Evolutionary conservation across 108 stramenopile genomes (phyloP).

Genomic region (Chaetoceros muelleri): DNA sequence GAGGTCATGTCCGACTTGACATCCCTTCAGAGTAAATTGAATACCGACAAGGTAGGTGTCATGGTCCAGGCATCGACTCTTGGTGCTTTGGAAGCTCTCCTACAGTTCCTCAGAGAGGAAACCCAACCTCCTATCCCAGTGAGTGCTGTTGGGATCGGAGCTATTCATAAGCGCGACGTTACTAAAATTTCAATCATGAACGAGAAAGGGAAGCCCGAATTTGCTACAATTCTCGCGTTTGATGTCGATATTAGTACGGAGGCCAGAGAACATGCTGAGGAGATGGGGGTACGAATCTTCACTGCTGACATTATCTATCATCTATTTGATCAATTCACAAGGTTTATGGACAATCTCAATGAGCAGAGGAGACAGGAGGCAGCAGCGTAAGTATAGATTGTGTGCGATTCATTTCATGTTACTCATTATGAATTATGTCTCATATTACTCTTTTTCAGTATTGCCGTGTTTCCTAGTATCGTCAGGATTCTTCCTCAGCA

Average conservation of each 20-base stretch:
- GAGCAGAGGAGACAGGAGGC: constrained; percentile 79
- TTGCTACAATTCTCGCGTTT: constrained; percentile 94
- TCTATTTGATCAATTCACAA: constrained; percentile 94
- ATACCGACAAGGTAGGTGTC: constrained; percentile 91
- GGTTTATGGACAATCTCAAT: constrained; percentile 80
- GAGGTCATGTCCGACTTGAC: constrained; percentile 95
- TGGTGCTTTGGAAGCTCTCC: constrained; percentile 96
- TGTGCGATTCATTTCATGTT: neutral
- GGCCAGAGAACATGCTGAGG: constrained; percentile 86
- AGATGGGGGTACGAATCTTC: constrained; percentile 91
- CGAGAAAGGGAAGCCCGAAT: constrained; percentile 92
- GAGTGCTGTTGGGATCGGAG: constrained; percentile 91
- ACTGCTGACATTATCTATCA: constrained; percentile 99
- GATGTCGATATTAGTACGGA: constrained; percentile 93
- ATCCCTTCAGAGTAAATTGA: constrained; percentile 70
- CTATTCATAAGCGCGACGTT: constrained; percentile 96
- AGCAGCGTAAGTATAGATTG: constrained; percentile 15
- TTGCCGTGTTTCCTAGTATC: constrained; percentile 86
- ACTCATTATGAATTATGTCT: neutral
- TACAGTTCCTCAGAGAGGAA: constrained; percentile 95
- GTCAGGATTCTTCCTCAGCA: constrained; percentile 92
- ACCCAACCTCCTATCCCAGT: constrained; percentile 98
- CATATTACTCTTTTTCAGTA: neutral
- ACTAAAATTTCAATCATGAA: constrained; percentile 97
- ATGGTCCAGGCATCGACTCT: constrained; percentile 98